Evolutionary conservation across 805 yeast genomes (phyloP), one percentile per base, ranked within the genome.

Genomic region (Jamesozyma piceae): DNA sequence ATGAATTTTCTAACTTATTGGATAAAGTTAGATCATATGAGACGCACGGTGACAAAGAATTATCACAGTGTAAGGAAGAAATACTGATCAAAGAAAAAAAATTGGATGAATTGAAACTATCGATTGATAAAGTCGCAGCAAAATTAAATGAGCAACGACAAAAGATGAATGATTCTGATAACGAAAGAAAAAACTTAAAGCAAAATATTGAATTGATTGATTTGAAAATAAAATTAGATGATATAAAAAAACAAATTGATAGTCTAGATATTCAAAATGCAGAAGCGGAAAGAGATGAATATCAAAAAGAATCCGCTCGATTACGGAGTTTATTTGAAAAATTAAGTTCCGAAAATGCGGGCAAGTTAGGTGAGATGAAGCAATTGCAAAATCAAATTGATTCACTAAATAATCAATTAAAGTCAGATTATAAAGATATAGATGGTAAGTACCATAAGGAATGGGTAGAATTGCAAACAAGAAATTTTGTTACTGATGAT

Each of bases 291-390:
- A 70, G 82, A 49, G 75, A 74, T 1, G 69, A 71, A 48, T 87
- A 82, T 55, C 81, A 83, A 51, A 62, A 68, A 10, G 72, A 75
- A 44, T 73, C 88, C 2, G 60, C 64, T 35, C 51, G 58, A n/a
- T 62, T 88, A 29, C 65, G 73, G 43, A 65, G 66, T 14, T 56
- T 65, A 31, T 75, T 78, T 41, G 71, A 83, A 14, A 63, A 62
- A 3, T 58, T 83, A 34, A 82, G 78, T 46, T 72, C 88, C 1
- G 69, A 68, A 40, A 78, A 83, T 51, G 83, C 95, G 3, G 80
- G 87, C 11, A 82, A 80, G 51, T 61, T 77, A 19, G 99, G 98
- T 18, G 97, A 90, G 60, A 73, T 85, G 33, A 79, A 78, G 46
- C 97, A 90, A 55, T 69, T 92, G 47, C 76, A 78, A 38, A 86